These are phyloP conservation scores for Sporothrix globosa DNA, from an alignment of 2,329 filamentous ascomycete species.

Conservation along the genomic window DNA sequence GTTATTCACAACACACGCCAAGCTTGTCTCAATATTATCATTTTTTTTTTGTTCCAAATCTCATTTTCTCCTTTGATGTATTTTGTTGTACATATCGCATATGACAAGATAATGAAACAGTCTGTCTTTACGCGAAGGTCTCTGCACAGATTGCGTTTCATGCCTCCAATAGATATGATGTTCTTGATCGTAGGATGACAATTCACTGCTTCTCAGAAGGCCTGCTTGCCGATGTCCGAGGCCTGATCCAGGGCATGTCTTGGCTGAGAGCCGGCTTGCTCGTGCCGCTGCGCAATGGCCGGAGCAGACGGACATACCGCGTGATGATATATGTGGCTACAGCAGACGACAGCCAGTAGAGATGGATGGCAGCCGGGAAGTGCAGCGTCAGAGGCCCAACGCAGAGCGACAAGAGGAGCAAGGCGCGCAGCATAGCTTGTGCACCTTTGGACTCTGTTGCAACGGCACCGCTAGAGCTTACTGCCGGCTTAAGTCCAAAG, in stretches of 20 bases:
- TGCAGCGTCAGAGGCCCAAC: constrained; percentile 47
- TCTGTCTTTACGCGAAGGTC: not conserved
- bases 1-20: not conserved
- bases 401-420: constrained; percentile 41
- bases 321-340: constrained; percentile 37
- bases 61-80: not conserved
- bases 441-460: not conserved
- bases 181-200: not conserved
- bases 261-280: constrained; percentile 36
- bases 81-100: constrained; percentile 28
- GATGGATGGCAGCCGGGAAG: constrained; percentile 49
- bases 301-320: constrained; percentile 36
- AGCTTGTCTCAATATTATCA: not conserved
- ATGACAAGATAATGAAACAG: not conserved
- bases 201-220: not conserved
- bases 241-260: constrained; percentile 34
- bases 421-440: constrained; percentile 39
- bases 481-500: constrained; percentile 36
- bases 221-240: constrained; percentile 5
- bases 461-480: not conserved
- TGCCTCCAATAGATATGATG: not conserved
- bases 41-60: not conserved
- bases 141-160: not conserved
- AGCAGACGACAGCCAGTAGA: constrained; percentile 50
- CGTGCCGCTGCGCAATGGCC: constrained; percentile 38